phyloP scores from a whole-genome alignment of 495 filamentous ascomycete species.

The Xylaria intraflava region DNA sequence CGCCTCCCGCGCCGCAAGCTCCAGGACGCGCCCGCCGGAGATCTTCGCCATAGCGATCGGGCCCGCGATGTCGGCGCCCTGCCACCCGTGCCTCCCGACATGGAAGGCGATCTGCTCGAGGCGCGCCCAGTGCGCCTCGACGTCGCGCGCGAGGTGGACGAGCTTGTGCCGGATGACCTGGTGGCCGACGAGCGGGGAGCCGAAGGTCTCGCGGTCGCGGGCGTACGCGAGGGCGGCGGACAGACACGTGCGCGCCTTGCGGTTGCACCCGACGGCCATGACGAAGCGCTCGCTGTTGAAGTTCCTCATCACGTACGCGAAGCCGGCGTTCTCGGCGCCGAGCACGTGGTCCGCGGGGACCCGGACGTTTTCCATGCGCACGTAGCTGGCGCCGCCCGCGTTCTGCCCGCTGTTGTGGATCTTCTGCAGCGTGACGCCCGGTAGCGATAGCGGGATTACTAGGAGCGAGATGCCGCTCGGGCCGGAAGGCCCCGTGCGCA shows the following conservation, averaged over 20 bases:
- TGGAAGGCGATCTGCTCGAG: slow-evolving; percentile 37
- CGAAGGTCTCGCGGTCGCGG: slow-evolving; percentile 41
- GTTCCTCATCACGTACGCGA: slow-evolving; percentile 65
- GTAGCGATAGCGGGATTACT: slow-evolving; percentile 42
- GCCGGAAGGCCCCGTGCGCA: slow-evolving; percentile 50
- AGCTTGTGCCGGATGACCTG: slow-evolving; percentile 45
- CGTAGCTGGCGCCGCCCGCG: slow-evolving; percentile 38
- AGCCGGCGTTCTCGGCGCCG: slow-evolving; percentile 68
- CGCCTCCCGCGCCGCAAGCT: slow-evolving; percentile 52
- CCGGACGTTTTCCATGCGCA: slow-evolving; percentile 68
- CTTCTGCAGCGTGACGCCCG: slow-evolving; percentile 34
- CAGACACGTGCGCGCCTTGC: slow-evolving; percentile 42
- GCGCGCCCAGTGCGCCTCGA: slow-evolving; percentile 42
- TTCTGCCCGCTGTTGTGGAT: slow-evolving; percentile 19
- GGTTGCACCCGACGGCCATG: slow-evolving; percentile 37
- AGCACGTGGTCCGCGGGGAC: slow-evolving; percentile 64
- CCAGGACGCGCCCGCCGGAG: slow-evolving; percentile 47
- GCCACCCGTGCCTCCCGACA: slow-evolving; percentile 2
- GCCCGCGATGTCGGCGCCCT: slow-evolving; percentile 4
- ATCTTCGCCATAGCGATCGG: slow-evolving; percentile 44
- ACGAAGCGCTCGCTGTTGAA: slow-evolving; percentile 46
- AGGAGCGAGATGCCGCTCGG: slow-evolving; percentile 44
- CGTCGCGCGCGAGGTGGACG: slow-evolving; percentile 37
- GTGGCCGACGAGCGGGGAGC: slow-evolving; percentile 36
- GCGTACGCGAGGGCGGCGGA: slow-evolving; percentile 44